Evolutionary conservation across 2,329 filamentous ascomycete species (phyloP).

Genomic region (Phyllosticta citrichinensis): DNA sequence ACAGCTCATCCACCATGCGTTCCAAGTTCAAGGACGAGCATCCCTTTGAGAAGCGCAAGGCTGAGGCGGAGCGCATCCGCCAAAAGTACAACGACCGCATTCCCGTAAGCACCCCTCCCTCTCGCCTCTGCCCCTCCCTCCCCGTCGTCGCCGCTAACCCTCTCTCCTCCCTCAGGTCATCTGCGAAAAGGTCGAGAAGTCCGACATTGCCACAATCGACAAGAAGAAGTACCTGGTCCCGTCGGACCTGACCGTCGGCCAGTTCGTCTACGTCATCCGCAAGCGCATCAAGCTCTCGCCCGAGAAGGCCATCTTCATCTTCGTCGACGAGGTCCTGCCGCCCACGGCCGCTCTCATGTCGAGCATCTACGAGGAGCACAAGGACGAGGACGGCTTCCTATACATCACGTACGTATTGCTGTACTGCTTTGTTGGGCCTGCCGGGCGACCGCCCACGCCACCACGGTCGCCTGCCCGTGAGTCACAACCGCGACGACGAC

Average conservation of each 20-base stretch:
- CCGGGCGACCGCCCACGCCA: neutral
- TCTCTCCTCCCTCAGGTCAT: conserved; percentile 60
- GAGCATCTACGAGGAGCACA: conserved; percentile 99
- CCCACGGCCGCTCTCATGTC: conserved; percentile 97
- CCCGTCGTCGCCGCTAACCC: neutral
- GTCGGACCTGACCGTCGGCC: conserved; percentile 92
- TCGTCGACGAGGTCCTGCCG: conserved; percentile 95
- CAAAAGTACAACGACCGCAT: conserved; percentile 99
- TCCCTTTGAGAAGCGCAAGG: conserved; percentile 99
- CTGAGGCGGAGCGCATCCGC: conserved; percentile 96
- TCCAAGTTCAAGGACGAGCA: conserved; percentile 99
- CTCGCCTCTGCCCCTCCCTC: conserved; percentile 3
- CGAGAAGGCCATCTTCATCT: conserved; percentile 99
- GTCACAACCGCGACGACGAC: conserved; percentile 8
- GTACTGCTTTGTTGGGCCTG: neutral
- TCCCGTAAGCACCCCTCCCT: conserved; percentile 57
- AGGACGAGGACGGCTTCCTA: conserved; percentile 78
- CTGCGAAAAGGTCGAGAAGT: conserved; percentile 99
- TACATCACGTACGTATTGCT: conserved; percentile 73
- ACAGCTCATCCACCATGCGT: conserved; percentile 56
- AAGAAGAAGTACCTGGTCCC: conserved; percentile 99
- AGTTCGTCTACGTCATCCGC: conserved; percentile 99
- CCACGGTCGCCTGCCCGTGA: neutral
- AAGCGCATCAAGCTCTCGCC: conserved; percentile 99
- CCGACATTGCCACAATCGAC: conserved; percentile 98